A percentile compares a stretch with the other conserved stretches of the same genome.
phyloP scores from a whole-genome alignment of 768 basidiomycete species.

The Tubosaeta sp. region DNA sequence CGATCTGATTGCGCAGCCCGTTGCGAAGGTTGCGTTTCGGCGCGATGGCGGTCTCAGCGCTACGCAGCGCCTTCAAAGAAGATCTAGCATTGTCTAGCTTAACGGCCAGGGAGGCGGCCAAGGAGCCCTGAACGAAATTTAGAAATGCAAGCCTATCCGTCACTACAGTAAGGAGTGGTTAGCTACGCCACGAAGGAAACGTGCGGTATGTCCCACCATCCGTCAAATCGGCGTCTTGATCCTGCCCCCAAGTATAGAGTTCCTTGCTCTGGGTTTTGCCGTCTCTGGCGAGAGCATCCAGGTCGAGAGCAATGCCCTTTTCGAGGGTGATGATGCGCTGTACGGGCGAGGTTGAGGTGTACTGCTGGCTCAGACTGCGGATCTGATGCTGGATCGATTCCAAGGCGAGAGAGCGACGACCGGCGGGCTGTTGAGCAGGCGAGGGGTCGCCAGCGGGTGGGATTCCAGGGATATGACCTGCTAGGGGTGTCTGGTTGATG shows the following conservation, averaged over 20 bases:
- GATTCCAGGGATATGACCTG: conserved; percentile 48
- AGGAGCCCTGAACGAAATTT: conserved; percentile 70
- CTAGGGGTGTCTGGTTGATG: conserved; percentile 57
- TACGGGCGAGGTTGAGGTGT: conserved; percentile 60
- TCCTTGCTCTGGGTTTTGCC: conserved; percentile 76
- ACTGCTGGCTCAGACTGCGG: conserved; percentile 69
- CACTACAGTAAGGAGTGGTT: conserved; percentile 39
- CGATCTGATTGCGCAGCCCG: conserved; percentile 56
- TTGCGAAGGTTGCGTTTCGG: conserved; percentile 62
- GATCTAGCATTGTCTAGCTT: conserved; percentile 62
- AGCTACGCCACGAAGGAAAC: background rate
- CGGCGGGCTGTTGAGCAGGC: conserved; percentile 40
- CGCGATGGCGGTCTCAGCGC: conserved; percentile 56
- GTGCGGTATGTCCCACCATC: conserved; percentile 49
- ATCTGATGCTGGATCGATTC: conserved; percentile 70
- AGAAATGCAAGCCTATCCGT: conserved; percentile 80
- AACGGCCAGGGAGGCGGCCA: conserved; percentile 54
- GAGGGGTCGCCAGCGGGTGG: conserved; percentile 37
- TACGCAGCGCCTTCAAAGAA: conserved; percentile 68
- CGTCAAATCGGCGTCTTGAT: conserved; percentile 64
- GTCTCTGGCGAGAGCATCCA: conserved; percentile 62
- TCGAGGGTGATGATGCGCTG: conserved; percentile 77
- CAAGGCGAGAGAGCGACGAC: conserved; percentile 50
- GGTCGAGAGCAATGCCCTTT: conserved; percentile 76
- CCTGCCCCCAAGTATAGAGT: conserved; percentile 80